Evolutionary conservation across 2,329 filamentous ascomycete species (phyloP).

Genomic region (Fusarium secorum): DNA sequence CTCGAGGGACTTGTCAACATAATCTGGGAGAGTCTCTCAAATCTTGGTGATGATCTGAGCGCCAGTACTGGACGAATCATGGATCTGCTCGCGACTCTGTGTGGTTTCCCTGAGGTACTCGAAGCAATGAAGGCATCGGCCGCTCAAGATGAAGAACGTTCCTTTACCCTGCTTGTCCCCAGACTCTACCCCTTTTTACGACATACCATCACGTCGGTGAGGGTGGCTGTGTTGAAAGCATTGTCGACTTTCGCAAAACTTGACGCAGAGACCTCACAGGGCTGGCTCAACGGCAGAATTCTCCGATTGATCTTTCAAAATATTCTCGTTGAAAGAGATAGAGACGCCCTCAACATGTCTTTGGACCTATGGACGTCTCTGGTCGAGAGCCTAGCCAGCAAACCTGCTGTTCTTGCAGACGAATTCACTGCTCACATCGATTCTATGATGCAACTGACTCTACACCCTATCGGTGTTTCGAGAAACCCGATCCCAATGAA

Average conservation of each 20-base stretch:
- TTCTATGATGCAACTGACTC: constrained; percentile 81
- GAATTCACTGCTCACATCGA: constrained; percentile 80
- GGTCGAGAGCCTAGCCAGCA: constrained; percentile 71
- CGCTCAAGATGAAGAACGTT: constrained; percentile 81
- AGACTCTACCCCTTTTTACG: constrained; percentile 94
- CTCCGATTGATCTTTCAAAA: constrained; percentile 94
- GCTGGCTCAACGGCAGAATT: constrained; percentile 92
- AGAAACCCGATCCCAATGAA: constrained; percentile 95
- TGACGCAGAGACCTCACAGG: constrained; percentile 78
- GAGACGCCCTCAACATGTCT: constrained; percentile 81
- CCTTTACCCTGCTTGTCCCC: constrained; percentile 91
- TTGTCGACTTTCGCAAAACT: constrained; percentile 92
- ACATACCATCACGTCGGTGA: constrained; percentile 96
- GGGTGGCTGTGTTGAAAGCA: constrained; percentile 90
- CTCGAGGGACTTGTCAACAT: constrained; percentile 88
- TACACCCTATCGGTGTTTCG: constrained; percentile 92
- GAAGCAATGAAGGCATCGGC: constrained; percentile 94
- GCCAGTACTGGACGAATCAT: constrained; percentile 98
- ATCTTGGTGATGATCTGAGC: constrained; percentile 95
- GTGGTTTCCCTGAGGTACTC: constrained; percentile 90
- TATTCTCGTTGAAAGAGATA: constrained; percentile 89
- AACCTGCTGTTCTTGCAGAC: constrained; percentile 69
- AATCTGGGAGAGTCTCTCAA: constrained; percentile 96
- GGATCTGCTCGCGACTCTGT: constrained; percentile 95
- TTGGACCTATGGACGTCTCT: constrained; percentile 87